Base-by-base conservation (phyloP, 768 basidiomycete genomes). In the Auriscalpium vulgare region DNA sequence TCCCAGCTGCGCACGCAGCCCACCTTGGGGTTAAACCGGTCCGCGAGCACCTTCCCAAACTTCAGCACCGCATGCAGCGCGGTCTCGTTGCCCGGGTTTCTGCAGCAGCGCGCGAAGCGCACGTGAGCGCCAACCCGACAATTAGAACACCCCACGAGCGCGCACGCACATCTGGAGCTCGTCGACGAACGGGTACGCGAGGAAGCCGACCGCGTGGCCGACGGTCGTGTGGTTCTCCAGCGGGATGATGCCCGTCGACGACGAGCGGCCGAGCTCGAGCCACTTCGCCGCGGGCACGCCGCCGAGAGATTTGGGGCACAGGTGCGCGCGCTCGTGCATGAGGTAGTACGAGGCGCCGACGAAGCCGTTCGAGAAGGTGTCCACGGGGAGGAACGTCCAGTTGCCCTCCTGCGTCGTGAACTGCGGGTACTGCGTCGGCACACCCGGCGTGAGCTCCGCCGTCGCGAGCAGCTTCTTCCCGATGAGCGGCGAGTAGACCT, bases 1-100 rank as follows among this genome's bases (percentile, higher is more conserved):
- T 84, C 79, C 83, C 83, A 86, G 66, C 81, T 83, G 34, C 82
- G 72, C 8, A 83, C 85, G 60, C 82, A 83, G n/a, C 84, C 84
- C 37, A 85, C 85, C 6, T 71, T 65, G 2, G 78, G 71, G 62
- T 72, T 78, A 66, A 79, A 88, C 10, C 84, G 75, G 6, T 69
- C 73, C 0, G 84, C 83, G 5, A 86, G 73, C 54, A 77, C 72
- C 1, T 61, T 68, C 0, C 84, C 82, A 57, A 86, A 85, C 21
- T 67, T 71, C 47, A 80, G 81, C 34, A 87, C 71, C 0, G 77
- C 79, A 3, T 69, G 68, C 23, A 75, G 74, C 1, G 83, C 84
- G 5, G 83, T 81, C 54, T 74, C 62, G 62, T 86, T 85, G 3
- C 61, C 57, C 2, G 81, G 77, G 58, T 85, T 80, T 40, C 84